Conservation (phyloP, 306 rosid genomes). For the Rubus idaeus region DNA sequence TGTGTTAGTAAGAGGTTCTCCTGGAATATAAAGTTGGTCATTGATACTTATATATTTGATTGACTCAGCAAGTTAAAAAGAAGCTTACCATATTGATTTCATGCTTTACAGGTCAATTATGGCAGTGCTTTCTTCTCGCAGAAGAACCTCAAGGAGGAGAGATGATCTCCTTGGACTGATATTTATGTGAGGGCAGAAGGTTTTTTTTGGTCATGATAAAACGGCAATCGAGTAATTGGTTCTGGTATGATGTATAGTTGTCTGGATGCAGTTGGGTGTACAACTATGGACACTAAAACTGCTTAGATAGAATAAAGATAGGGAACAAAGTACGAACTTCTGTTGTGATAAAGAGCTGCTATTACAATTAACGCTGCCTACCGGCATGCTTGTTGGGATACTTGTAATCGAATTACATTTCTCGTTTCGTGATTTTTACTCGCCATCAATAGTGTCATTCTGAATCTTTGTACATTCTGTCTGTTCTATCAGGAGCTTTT, state of each 20-base stretch:
- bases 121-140: background rate
- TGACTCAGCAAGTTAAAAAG: background rate
- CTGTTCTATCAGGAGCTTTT: no score
- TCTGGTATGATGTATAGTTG: constrained; percentile 3
- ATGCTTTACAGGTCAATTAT: constrained; percentile 10
- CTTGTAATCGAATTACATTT: background rate
- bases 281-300: background rate
- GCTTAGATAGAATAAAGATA: background rate
- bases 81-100: background rate
- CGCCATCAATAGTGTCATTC: background rate
- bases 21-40: background rate
- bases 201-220: background rate
- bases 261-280: background rate
- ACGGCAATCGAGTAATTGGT: background rate
- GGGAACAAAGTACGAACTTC: background rate
- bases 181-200: background rate
- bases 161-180: background rate
- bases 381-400: background rate
- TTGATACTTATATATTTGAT: background rate
- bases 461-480: constrained; percentile 22
- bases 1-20: no score
- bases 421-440: background rate
- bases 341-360: background rate
- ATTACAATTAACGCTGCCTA: background rate
- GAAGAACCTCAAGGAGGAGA: background rate